phyloP scores from a whole-genome alignment of 2,329 filamentous ascomycete species.

The Teratosphaeria epicoccoides region DNA sequence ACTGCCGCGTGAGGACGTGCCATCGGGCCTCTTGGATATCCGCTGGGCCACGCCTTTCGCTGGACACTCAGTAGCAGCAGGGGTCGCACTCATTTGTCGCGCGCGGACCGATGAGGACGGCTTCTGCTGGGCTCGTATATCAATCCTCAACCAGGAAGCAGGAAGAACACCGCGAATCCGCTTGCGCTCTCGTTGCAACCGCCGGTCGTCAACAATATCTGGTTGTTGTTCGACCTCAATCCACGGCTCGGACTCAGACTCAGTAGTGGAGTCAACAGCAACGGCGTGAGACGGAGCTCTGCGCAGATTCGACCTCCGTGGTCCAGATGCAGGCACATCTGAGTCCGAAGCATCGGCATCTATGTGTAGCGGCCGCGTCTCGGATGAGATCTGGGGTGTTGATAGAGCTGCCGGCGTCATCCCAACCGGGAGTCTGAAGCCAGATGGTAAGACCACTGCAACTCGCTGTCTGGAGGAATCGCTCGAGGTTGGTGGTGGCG shows the following conservation, averaged over 20 bases:
- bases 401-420: slow-evolving; percentile 17
- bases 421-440: slow-evolving; percentile 15
- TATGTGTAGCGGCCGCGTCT: background rate
- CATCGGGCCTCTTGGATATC: background rate
- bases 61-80: slow-evolving; percentile 9
- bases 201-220: slow-evolving; percentile 16
- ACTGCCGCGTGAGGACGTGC: slow-evolving; percentile 2
- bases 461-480: slow-evolving; percentile 1
- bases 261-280: slow-evolving; percentile 4
- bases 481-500: slow-evolving; percentile 27
- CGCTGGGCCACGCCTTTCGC: slow-evolving; percentile 21
- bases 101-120: slow-evolving; percentile 1
- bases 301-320: background rate
- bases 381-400: slow-evolving; percentile 23
- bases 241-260: slow-evolving; percentile 7
- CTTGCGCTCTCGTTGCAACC: slow-evolving; percentile 27
- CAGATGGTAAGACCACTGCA: slow-evolving; percentile 4
- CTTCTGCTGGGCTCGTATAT: slow-evolving; percentile 25
- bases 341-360: background rate
- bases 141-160: slow-evolving; percentile 40
- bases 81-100: slow-evolving; percentile 6
- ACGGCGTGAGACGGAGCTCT: background rate
- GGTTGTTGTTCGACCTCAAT: slow-evolving; percentile 18
- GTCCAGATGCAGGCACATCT: background rate
- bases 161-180: slow-evolving; percentile 40